Base-by-base conservation (phyloP, 2,329 filamentous ascomycete genomes). In the Clonostachys rhizophaga region DNA sequence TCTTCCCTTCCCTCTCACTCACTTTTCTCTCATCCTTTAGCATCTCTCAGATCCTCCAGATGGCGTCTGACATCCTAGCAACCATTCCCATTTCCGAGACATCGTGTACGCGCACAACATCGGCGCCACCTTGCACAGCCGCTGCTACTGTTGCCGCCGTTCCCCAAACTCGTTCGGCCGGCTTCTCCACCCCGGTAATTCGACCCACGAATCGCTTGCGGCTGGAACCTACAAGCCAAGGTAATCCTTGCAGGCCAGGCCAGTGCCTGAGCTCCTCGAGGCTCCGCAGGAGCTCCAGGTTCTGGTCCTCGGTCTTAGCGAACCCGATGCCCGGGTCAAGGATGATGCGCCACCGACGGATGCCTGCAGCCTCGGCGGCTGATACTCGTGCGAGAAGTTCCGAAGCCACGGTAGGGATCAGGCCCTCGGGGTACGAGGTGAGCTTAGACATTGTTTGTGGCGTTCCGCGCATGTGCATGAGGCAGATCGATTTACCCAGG, bases 281-380 rank as follows among this genome's bases (percentile, higher is more conserved):
- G 2, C 80, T 69, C 9, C 87, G 75, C 34, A 99, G 70, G 3
- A 99, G 70, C 55, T 90, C 83, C 3, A 96, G 70, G 64, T 96
- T 96, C 63, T 96, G 90, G 39, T 78, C 74, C 46, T 77, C 74
- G 1, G 81, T 84, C 71, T 99, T 99, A 47, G 94, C 91, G 62
- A 99, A 99, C 1, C 94, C 94, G 34, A 99, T 80, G 0, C 94
- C 94, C 0, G 94, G 94, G 62, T 99, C 94, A 2, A 97, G 81
- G 34, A 97, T 84, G 53, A 99, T 95, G 54, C 92, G 87, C 94
- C 94, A 99, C 43, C 91, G 84, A 5, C 89, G 79, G 40, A 99
- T 80, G 1, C 94, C 94, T 0, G 90, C 91, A 13, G 72, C 76
- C 64, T 95, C 77, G 18, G 94, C 94, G 3, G 81, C 88, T 0